Evolutionary conservation across 2,329 filamentous ascomycete species (phyloP), one percentile per base, ranked within the genome.

Genomic region (Pseudofabraea citricarpa): DNA sequence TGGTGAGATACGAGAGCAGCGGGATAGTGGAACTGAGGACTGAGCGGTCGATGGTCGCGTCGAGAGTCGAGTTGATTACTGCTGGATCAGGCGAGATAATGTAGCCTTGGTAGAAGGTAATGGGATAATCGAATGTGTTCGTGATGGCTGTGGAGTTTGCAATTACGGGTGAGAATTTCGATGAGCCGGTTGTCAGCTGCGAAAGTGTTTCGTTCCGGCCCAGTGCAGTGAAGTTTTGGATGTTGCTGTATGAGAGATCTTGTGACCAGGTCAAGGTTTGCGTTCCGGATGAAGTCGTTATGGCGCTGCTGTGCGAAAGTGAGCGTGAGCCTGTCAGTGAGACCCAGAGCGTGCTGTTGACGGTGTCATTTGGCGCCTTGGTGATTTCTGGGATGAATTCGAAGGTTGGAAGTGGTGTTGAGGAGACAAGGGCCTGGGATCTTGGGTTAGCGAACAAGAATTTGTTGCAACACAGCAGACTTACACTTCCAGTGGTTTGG

Each of bases 221-320:
- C 3, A 23, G 20, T 2, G 44, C 48, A 5, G 51, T 52, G 19
- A 50, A 47, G 21, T 47, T 46, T 36, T 54, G 46, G n/a, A 43
- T 43, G 32, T 52, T 55, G 21, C 24, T 41, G 24, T 54, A 55
- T 2, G 35, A 38, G 10, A 55, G 40, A 5, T 37, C 33, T 43
- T 55, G 53, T 8, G 44, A 38, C 46, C 49, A 55, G 8, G 43
- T 51, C 5, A 52, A 29, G 9, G 23, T 36, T 12, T 33, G 43
- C 8, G 45, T 38, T 10, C 53, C 53, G 4, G 48, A 43, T 8
- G 53, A 55, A 13, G 51, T 55, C 4, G 43, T 51, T 18, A 55
- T 48, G 3, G 43, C 46, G 15, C 47, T 46, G 2, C 43, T 46
- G 20, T 54, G 53, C 3, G 40, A 44, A 2, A 55, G n/a, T 6